These are phyloP conservation scores for Skeletonema tropicum DNA, from an alignment of 108 stramenopile genomes.

Conservation along the genomic window DNA sequence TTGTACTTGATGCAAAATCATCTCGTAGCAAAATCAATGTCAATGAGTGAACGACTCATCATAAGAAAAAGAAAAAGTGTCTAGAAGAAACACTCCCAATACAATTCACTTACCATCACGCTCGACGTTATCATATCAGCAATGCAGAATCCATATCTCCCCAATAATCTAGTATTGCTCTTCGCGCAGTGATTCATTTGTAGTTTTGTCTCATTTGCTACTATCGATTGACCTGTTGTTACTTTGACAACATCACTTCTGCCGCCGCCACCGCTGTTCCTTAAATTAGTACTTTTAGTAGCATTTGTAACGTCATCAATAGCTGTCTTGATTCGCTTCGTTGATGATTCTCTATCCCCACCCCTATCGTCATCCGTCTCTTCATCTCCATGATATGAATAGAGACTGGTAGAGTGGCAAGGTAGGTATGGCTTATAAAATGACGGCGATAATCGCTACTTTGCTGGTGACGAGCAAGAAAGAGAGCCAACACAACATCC, in stretches of 20 bases:
- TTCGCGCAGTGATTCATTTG: conserved; percentile 81
- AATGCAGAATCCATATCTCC: conserved; percentile 82
- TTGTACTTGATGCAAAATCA: not conserved
- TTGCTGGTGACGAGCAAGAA: conserved; percentile 25
- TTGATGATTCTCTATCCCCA: conserved; percentile 9
- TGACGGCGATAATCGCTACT: not conserved
- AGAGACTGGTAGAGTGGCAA: conserved; percentile 25
- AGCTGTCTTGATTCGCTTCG: too few relatives aligned
- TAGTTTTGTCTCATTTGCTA: conserved; percentile 41
- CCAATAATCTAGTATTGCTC: conserved; percentile 66
- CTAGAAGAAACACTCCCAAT: too few relatives aligned
- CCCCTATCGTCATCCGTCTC: not conserved
- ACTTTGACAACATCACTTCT: conserved; percentile 27
- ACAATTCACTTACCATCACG: conserved; percentile 65
- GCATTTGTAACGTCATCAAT: not conserved
- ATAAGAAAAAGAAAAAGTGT: not conserved
- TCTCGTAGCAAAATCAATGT: not conserved
- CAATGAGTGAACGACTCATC: not conserved
- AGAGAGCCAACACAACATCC: conserved; percentile 49
- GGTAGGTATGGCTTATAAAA: conserved; percentile 32
- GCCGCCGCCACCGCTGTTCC: not conserved
- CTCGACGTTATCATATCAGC: conserved; percentile 70
- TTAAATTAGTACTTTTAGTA: not conserved
- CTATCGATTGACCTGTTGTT: conserved; percentile 12
- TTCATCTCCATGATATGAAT: too few relatives aligned